phyloP scores from a whole-genome alignment of 169 alveolate species.

The Eimeria acervulina region DNA sequence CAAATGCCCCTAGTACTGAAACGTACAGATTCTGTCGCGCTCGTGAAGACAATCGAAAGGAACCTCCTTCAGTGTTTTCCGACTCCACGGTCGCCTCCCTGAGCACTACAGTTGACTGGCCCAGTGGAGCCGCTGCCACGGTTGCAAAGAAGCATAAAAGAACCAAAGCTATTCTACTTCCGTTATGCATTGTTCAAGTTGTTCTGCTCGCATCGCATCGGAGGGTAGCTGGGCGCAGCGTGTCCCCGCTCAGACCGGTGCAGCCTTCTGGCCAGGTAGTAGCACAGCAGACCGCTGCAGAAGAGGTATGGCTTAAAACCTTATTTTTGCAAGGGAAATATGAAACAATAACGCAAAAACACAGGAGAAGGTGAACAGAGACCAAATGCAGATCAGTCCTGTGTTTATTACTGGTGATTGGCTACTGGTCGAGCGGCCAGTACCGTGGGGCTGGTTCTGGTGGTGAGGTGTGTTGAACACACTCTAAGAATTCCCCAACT shows the following conservation, averaged over 20 bases:
- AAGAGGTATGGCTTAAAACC: not conserved
- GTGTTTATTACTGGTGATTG: not conserved
- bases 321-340: not conserved
- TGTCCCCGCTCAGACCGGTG: not conserved
- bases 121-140: slow-evolving; percentile 35
- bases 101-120: not conserved
- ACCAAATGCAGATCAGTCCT: not conserved
- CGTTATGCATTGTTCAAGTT: not conserved
- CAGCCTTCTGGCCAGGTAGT: not conserved
- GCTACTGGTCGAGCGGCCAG: not conserved
- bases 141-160: slow-evolving; percentile 12
- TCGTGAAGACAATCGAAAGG: slow-evolving; percentile 14
- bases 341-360: not conserved
- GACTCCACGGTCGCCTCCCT: not conserved
- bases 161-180: too few relatives aligned
- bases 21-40: not conserved
- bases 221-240: not conserved
- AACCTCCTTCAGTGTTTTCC: slow-evolving; percentile 26
- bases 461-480: not conserved
- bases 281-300: not conserved
- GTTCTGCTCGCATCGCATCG: not conserved
- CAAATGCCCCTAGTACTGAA: not conserved
- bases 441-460: slow-evolving; percentile 49
- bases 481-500: not conserved
- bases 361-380: not conserved